These are phyloP conservation scores for Anisodus acutangulus DNA, from an alignment of 257 asterid genomes.

Conservation along the genomic window DNA sequence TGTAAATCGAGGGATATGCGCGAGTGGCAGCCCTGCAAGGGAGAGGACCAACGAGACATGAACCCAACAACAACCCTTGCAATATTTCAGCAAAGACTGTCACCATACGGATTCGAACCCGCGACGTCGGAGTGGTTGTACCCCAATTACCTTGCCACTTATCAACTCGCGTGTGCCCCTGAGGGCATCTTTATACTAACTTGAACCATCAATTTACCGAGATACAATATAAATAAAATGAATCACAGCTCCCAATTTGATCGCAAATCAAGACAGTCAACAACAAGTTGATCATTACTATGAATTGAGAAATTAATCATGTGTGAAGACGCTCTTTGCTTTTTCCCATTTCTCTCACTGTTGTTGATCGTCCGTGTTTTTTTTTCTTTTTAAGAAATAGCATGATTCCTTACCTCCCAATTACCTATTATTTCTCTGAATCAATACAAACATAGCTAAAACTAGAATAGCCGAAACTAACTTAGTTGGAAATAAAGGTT, in stretches of 20 bases:
- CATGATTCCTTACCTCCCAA: neutral
- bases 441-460: neutral
- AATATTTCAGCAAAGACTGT: too few relatives aligned
- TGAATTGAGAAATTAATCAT: neutral
- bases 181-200: conserved; percentile 24
- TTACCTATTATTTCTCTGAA: neutral
- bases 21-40: too few relatives aligned
- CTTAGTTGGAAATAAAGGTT: neutral
- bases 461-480: neutral
- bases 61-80: too few relatives aligned
- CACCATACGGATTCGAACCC: too few relatives aligned
- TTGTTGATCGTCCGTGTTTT: neutral
- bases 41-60: too few relatives aligned
- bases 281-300: neutral
- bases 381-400: neutral
- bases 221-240: neutral
- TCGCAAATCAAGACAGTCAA: neutral
- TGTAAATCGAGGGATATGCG: too few relatives aligned
- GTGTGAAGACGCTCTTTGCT: neutral
- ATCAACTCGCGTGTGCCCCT: too few relatives aligned
- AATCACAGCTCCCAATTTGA: neutral
- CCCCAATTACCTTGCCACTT: too few relatives aligned
- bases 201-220: neutral
- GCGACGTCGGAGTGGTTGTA: too few relatives aligned
- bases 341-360: neutral